Evolutionary conservation across 805 yeast species (phyloP).

Genomic region (Huiozyma sinensis): DNA sequence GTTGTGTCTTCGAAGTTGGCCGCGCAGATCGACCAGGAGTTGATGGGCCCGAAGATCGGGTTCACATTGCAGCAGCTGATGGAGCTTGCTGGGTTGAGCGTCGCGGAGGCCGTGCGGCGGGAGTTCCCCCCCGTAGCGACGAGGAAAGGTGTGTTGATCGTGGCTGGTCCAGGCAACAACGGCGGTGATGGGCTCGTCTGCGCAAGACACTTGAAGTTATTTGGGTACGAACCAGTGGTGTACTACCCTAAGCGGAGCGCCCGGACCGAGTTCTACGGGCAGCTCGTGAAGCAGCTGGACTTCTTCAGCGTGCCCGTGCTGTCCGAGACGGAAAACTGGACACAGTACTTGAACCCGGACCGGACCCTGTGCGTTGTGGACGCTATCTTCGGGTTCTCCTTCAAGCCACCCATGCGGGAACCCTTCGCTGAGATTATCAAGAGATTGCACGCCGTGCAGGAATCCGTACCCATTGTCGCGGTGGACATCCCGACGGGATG

Average conservation of each 20-base stretch:
- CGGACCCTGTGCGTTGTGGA: constrained; percentile 52
- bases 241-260: constrained; percentile 66
- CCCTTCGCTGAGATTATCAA: constrained; percentile 51
- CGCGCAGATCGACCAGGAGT: constrained; percentile 67
- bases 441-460: constrained; percentile 29
- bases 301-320: constrained; percentile 53
- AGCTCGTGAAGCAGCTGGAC: constrained; percentile 55
- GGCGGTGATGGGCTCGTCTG: constrained; percentile 96
- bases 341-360: constrained; percentile 20
- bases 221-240: constrained; percentile 68
- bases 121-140: constrained; percentile 40
- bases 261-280: constrained; percentile 44
- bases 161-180: constrained; percentile 94
- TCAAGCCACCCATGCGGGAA: constrained; percentile 73
- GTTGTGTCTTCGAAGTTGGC: constrained; percentile 46
- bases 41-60: constrained; percentile 66
- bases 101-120: constrained; percentile 72
- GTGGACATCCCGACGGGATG: constrained; percentile 95
- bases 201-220: constrained; percentile 74
- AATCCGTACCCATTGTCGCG: constrained; percentile 50
- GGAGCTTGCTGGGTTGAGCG: constrained; percentile 95
- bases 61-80: constrained; percentile 37
- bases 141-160: constrained; percentile 41
- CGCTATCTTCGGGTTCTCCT: constrained; percentile 87
- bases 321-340: constrained; percentile 29